Conservation (phyloP, 1,284 basidiomycete species). For the Kalmanozyma brasiliensis region DNA sequence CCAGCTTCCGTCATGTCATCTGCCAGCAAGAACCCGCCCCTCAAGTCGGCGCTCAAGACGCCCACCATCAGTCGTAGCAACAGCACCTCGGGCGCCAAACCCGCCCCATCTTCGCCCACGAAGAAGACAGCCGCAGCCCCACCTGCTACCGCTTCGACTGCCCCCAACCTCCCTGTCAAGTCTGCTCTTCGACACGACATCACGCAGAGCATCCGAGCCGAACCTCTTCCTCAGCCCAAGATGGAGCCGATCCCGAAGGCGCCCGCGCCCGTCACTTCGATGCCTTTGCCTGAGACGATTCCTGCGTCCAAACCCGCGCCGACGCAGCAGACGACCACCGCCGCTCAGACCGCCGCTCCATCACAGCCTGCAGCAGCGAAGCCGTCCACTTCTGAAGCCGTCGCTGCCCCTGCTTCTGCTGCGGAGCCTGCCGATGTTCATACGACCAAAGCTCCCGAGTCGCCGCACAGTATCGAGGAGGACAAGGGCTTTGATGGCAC, state of each 20-base stretch:
- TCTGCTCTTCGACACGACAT: slow-evolving; percentile 44
- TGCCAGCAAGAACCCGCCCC: slow-evolving; percentile 49
- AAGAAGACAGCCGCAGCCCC: slow-evolving; percentile 26
- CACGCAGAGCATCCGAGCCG: slow-evolving; percentile 37
- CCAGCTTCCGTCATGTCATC: slow-evolving; percentile 44
- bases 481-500: slow-evolving; percentile 63
- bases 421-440: background rate
- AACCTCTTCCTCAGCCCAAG: slow-evolving; percentile 38
- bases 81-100: slow-evolving; percentile 36
- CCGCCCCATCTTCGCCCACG: slow-evolving; percentile 16
- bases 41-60: slow-evolving; percentile 61
- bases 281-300: slow-evolving; percentile 25
- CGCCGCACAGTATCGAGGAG: slow-evolving; percentile 53
- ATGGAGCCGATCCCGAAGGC: slow-evolving; percentile 52
- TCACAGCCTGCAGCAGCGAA: slow-evolving; percentile 3
- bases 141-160: slow-evolving; percentile 1
- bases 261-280: slow-evolving; percentile 42
- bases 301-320: slow-evolving; percentile 10
- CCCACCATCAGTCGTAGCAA: slow-evolving; percentile 39
- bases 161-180: slow-evolving; percentile 16
- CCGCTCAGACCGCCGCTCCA: slow-evolving; percentile 1
- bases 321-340: slow-evolving; percentile 1
- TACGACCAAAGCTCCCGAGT: slow-evolving; percentile 18
- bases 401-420: background rate
- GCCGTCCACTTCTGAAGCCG: background rate